Percentiles rank a stretch among this genome's conserved stretches.
Evolutionary conservation across 345 rosid species (phyloP).

Genomic region (Hibiscus trionum): DNA sequence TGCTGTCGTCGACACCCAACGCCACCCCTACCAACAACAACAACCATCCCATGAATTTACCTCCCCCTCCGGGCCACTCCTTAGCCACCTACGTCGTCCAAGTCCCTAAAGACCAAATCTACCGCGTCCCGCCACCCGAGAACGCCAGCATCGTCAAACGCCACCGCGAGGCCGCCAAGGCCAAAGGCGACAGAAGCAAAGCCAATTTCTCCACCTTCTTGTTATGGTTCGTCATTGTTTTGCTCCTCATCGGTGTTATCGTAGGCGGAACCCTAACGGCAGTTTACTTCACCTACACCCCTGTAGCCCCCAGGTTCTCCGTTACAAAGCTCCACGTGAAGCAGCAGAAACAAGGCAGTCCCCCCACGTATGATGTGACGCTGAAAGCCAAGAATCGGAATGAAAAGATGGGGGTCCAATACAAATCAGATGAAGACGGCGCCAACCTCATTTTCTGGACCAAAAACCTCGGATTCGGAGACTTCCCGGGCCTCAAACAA

Average conservation of each 20-base stretch:
- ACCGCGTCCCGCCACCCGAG: conserved; percentile 26
- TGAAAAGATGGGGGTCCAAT: conserved; percentile 22
- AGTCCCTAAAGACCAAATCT: conserved; percentile 30
- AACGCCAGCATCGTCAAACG: conserved; percentile 4
- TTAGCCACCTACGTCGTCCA: conserved; percentile 24
- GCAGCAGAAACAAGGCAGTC: neutral
- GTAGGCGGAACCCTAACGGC: neutral
- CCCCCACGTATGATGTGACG: conserved; percentile 9
- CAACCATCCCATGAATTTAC: neutral
- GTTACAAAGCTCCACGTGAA: neutral
- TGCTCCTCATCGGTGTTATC: neutral
- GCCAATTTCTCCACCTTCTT: neutral
- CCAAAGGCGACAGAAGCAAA: neutral
- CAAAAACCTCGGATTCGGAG: conserved; percentile 31
- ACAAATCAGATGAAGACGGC: conserved; percentile 16
- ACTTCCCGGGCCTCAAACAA: conserved; percentile 25
- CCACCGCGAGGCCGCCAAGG: neutral
- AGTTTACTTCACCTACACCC: neutral
- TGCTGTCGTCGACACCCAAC: neutral
- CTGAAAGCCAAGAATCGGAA: conserved; percentile 36
- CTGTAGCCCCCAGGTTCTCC: neutral
- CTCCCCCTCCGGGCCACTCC: neutral
- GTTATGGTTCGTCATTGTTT: neutral
- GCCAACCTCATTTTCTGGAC: conserved; percentile 28
- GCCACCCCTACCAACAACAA: neutral